Evolutionary conservation across 2,329 filamentous ascomycete genomes (phyloP), one percentile per base, ranked within the genome.

Genomic region (Pestalotiopsis sp.): DNA sequence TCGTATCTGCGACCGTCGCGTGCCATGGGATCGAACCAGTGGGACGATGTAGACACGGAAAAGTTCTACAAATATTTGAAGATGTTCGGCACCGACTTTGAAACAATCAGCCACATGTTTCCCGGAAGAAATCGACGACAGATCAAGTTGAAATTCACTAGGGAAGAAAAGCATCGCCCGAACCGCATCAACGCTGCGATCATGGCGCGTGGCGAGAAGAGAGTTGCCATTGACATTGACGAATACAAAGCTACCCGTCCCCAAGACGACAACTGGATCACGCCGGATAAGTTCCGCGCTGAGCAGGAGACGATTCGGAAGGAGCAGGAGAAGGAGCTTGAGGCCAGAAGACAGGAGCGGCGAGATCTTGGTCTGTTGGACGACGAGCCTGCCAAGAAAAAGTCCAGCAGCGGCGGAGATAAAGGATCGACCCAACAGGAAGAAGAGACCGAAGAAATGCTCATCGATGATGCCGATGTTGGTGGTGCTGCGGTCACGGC

Each of bases 61-160:
- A 84, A 88, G 59, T 96, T 96, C 81, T 96, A 94, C 82, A 87
- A 90, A 36, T 91, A 89, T 1, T 84, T 97, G 2, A 82, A 85
- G 68, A 92, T 91, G 85, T 95, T 94, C 75, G 93, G 93, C 68
- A 95, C 92, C 1, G 93, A 95, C 77, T 97, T 96, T 76, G 87
- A 91, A 77, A 93, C 93, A 80, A 94, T 97, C 73, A 87, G 88
- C 69, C 88, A 89, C 73, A 90, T 94, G 86, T 95, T 97, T 75
- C 88, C 90, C 1, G 87, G 88, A 71, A 90, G 91, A 75, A 92
- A 88, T 69, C 87, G 93, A 20, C 87, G 91, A 39, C 89, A 93
- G 78, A 87, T 96, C 80, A 95, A 95, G 82, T 86, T 91, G 72
- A 96, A 96, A 78, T 96, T 93, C 81, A 92, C 91, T 74, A 90